Conservation (phyloP, 805 yeast genomes). For the Myxozyma melibiosi region DNA sequence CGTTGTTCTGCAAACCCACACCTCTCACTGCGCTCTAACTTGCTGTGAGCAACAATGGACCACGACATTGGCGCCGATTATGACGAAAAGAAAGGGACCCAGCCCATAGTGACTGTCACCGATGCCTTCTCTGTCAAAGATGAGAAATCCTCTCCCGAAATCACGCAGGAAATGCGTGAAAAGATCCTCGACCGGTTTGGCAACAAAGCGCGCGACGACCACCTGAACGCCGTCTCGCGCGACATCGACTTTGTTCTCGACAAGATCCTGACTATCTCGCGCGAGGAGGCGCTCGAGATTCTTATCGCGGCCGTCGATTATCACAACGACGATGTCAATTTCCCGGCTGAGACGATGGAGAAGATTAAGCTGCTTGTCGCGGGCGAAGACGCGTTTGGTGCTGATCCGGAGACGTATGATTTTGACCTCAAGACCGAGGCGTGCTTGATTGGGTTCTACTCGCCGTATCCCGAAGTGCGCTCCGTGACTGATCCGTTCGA, state of each 20-base stretch:
- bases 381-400: conserved; percentile 17
- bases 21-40: too few relatives aligned
- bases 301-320: conserved; percentile 44
- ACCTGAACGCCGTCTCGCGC: neutral
- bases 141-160: neutral
- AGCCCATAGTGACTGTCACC: neutral
- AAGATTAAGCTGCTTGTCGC: conserved; percentile 36
- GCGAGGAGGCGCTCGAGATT: conserved; percentile 45
- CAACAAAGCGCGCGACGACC: neutral
- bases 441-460: conserved; percentile 12
- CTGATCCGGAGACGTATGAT: conserved; percentile 15
- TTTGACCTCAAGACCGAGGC: conserved; percentile 21
- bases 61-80: neutral
- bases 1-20: too few relatives aligned
- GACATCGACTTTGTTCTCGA: conserved; percentile 46
- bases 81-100: neutral
- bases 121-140: neutral
- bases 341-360: conserved; percentile 45
- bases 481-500: conserved; percentile 64
- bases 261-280: conserved; percentile 44
- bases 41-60: neutral
- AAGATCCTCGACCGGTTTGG: conserved; percentile 3
- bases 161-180: neutral
- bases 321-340: conserved; percentile 50
- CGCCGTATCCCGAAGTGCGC: conserved; percentile 67